These are phyloP conservation scores for Ophidiomyces ophidiicola DNA, from an alignment of 2,329 filamentous ascomycete genomes.

Conservation along the genomic window DNA sequence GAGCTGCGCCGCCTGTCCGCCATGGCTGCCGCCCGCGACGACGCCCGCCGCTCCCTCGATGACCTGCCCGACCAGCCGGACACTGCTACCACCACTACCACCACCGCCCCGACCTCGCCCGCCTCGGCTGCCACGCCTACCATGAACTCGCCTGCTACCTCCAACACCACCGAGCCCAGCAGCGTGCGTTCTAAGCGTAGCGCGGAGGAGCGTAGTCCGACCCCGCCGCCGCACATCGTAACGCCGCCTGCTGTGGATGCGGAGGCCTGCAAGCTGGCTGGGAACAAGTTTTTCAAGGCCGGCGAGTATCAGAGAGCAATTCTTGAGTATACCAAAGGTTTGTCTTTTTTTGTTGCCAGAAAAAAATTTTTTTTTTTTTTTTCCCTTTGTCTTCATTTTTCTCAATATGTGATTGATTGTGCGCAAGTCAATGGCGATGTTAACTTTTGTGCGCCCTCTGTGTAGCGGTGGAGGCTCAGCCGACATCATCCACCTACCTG, in stretches of 20 bases:
- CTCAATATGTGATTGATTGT: not conserved
- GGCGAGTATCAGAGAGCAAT: conserved; percentile 81
- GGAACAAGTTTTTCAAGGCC: conserved; percentile 95
- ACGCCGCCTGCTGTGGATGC: conserved; percentile 54
- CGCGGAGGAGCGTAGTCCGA: conserved; percentile 31
- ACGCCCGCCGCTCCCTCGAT: conserved; percentile 57
- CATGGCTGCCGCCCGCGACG: conserved; percentile 38
- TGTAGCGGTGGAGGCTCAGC: conserved; percentile 75
- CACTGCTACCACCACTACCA: not conserved
- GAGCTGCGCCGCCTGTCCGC: conserved; percentile 65
- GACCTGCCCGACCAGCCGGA: conserved; percentile 43
- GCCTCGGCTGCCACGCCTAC: conserved; percentile 25
- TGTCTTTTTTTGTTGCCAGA: conserved; percentile 10
- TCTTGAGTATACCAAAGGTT: conserved; percentile 88
- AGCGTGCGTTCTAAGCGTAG: conserved; percentile 20
- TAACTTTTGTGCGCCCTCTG: conserved; percentile 10
- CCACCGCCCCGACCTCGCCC: conserved; percentile 21
- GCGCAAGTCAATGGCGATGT: not conserved
- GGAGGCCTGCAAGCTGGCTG: conserved; percentile 80
- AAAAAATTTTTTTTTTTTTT: conserved; percentile 7
- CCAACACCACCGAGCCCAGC: conserved; percentile 24
- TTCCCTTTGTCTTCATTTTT: not conserved
- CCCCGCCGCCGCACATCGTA: conserved; percentile 37
- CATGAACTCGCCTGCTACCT: conserved; percentile 17
- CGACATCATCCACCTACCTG: conserved; percentile 75